A percentile compares a stretch with the other conserved stretches of the same genome.
phyloP scores from a whole-genome alignment of 2,329 filamentous ascomycete species.

The Metarhizium guizhouense region DNA sequence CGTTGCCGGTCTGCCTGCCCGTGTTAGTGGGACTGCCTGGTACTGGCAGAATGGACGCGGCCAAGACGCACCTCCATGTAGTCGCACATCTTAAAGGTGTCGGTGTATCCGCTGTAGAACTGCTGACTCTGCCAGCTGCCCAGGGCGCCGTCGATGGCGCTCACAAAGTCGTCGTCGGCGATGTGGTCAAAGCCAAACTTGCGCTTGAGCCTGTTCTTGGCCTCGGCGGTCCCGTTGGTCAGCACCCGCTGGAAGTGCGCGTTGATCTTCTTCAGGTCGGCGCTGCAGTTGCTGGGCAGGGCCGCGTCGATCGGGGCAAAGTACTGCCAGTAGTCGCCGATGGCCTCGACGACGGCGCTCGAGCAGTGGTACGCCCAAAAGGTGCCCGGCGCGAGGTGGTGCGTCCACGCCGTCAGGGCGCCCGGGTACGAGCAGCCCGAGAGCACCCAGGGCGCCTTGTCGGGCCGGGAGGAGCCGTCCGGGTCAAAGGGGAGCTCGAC shows the following conservation, averaged over 20 bases:
- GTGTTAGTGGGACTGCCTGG: background rate
- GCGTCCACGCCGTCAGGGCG: constrained; percentile 63
- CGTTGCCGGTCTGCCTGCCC: background rate
- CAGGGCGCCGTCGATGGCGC: constrained; percentile 18
- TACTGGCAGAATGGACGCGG: background rate
- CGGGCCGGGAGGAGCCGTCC: constrained; percentile 52
- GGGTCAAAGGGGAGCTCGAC: constrained; percentile 60
- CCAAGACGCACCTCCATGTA: constrained; percentile 15
- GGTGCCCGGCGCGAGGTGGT: constrained; percentile 62
- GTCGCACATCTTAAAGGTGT: constrained; percentile 28
- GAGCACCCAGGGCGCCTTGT: constrained; percentile 59
- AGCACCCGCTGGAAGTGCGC: constrained; percentile 39
- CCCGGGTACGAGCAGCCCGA: constrained; percentile 78
- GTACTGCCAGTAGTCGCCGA: constrained; percentile 61
- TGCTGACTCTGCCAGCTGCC: constrained; percentile 27
- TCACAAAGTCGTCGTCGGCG: constrained; percentile 38
- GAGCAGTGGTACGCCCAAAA: constrained; percentile 71
- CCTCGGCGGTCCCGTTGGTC: constrained; percentile 21
- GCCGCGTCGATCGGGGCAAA: constrained; percentile 34
- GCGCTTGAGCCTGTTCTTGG: constrained; percentile 31
- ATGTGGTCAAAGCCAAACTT: constrained; percentile 33
- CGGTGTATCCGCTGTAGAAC: constrained; percentile 23
- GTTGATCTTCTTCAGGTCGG: constrained; percentile 45
- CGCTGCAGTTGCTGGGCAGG: constrained; percentile 50
- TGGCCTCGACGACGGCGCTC: constrained; percentile 66